phyloP scores from a whole-genome alignment of 305 asterid species.

The Fraxinus platypoda region DNA sequence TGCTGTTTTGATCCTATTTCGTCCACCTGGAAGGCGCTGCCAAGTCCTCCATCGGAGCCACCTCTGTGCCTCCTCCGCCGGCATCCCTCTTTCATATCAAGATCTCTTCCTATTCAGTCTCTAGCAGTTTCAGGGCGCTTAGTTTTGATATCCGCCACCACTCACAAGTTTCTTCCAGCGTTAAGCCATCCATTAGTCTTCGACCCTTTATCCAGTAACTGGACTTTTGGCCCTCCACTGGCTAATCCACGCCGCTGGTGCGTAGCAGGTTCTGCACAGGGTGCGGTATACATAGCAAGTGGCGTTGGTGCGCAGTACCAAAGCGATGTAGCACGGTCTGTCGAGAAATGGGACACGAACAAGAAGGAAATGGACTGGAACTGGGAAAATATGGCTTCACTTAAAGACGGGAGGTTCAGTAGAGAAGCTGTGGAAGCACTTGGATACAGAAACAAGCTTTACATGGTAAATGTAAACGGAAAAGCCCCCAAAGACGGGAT shows the following conservation, averaged over 20 bases:
- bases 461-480: constrained; percentile 66
- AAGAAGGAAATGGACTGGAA: constrained; percentile 38
- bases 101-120: constrained; percentile 60
- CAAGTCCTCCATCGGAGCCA: constrained; percentile 42
- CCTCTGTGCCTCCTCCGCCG: constrained; percentile 42
- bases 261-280: constrained; percentile 35
- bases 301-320: constrained; percentile 49
- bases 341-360: constrained; percentile 66
- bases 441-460: constrained; percentile 57
- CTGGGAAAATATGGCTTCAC: constrained; percentile 42
- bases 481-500: constrained; percentile 51
- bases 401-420: constrained; percentile 63
- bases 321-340: constrained; percentile 52
- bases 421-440: constrained; percentile 68
- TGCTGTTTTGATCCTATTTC: constrained; percentile 59
- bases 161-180: constrained; percentile 54
- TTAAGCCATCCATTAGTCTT: constrained; percentile 51
- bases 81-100: constrained; percentile 63
- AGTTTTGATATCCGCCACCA: constrained; percentile 49
- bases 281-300: constrained; percentile 52
- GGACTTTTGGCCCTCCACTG: constrained; percentile 61
- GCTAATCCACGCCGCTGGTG: constrained; percentile 73
- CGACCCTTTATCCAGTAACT: constrained; percentile 44
- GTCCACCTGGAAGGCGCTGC: constrained; percentile 51
- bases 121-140: constrained; percentile 36